Evolutionary conservation across 768 basidiomycete genomes (phyloP).

Genomic region (Naganishia onofrii): DNA sequence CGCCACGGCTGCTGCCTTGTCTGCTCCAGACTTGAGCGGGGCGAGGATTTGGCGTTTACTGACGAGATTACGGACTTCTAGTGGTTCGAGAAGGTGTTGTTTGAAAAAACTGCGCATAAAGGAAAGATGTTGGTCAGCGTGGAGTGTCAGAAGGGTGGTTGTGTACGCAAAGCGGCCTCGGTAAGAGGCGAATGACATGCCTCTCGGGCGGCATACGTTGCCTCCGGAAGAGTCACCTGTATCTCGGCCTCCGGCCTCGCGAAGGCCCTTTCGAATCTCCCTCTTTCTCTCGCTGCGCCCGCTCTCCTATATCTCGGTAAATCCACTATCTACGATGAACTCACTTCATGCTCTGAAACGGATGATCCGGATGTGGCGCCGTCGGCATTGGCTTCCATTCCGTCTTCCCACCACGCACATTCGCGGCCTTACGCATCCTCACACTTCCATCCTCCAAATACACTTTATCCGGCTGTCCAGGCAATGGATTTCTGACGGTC

Average conservation of each 20-base stretch:
- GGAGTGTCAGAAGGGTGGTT: too few relatives aligned
- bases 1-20: constrained; percentile 35
- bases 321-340: constrained; percentile 9
- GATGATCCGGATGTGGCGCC: constrained; percentile 43
- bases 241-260: too few relatives aligned
- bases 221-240: too few relatives aligned
- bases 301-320: too few relatives aligned
- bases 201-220: background rate
- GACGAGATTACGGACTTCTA: constrained; percentile 40
- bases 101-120: constrained; percentile 42
- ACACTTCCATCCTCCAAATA: constrained; percentile 34
- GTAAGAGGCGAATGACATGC: too few relatives aligned
- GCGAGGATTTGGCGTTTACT: constrained; percentile 30
- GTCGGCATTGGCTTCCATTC: constrained; percentile 39
- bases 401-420: constrained; percentile 39
- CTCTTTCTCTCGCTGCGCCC: too few relatives aligned
- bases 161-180: too few relatives aligned
- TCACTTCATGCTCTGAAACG: constrained; percentile 41
- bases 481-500: constrained; percentile 22
- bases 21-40: constrained; percentile 36
- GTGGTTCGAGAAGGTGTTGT: constrained; percentile 34
- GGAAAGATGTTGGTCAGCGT: too few relatives aligned
- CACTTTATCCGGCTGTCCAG: constrained; percentile 33
- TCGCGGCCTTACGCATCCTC: constrained; percentile 40
- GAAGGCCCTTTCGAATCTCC: too few relatives aligned